phyloP scores from a whole-genome alignment of 202 grass and related monocot genomes.

The Setaria italica region DNA sequence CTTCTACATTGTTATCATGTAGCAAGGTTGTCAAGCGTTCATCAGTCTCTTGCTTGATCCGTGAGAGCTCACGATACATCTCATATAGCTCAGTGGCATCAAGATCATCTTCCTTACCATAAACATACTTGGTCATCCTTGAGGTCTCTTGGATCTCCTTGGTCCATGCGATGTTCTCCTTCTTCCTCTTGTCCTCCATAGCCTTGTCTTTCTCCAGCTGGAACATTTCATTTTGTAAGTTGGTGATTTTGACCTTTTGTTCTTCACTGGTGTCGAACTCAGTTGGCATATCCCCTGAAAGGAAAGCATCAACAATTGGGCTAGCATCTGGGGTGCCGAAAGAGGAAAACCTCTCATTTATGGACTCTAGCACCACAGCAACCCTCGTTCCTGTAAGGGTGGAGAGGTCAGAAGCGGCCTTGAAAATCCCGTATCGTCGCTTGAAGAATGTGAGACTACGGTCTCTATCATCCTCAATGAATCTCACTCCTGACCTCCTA shows the following conservation, averaged over 20 bases:
- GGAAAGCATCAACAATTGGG: constrained; percentile 32
- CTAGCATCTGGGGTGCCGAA: constrained; percentile 41
- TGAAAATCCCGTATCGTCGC: constrained; percentile 32
- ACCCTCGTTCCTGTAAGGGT: constrained; percentile 40
- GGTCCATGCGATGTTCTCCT: background rate
- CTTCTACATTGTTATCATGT: background rate
- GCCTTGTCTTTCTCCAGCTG: background rate
- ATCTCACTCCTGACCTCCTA: constrained; percentile 39
- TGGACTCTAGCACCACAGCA: constrained; percentile 36
- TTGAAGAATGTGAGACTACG: constrained; percentile 45
- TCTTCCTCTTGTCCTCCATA: background rate
- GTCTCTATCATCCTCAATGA: constrained; percentile 22
- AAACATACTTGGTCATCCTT: background rate
- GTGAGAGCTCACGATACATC: constrained; percentile 15
- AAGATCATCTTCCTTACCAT: constrained; percentile 34
- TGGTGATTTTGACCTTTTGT: background rate
- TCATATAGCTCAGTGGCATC: constrained; percentile 30
- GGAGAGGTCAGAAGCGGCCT: constrained; percentile 34
- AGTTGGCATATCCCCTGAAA: background rate
- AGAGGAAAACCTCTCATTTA: constrained; percentile 27
- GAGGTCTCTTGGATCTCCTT: background rate
- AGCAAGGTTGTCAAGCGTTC: background rate
- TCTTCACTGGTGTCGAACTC: background rate
- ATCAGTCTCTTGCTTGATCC: background rate
- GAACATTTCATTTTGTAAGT: constrained; percentile 26